Evolutionary conservation across 306 rosid species (phyloP).

Genomic region (Cyamopsis tetragonoloba): DNA sequence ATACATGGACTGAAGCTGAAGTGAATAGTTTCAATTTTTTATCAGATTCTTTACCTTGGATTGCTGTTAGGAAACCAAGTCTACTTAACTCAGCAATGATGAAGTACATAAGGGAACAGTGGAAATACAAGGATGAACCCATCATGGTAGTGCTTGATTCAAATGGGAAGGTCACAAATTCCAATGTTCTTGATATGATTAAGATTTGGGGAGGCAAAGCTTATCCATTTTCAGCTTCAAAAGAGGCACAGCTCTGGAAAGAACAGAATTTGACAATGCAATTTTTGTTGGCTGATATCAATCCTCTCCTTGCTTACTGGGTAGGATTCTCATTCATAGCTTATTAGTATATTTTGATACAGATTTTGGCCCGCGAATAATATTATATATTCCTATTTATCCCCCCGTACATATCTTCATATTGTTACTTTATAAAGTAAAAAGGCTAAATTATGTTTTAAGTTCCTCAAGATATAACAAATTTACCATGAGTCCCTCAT

Average conservation of each 20-base stretch:
- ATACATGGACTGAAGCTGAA: conserved; percentile 55
- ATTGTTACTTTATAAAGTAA: too few relatives aligned
- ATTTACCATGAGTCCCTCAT: too few relatives aligned
- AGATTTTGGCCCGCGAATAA: too few relatives aligned
- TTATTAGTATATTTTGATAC: neutral
- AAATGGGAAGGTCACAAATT: conserved; percentile 45
- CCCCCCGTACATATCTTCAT: too few relatives aligned
- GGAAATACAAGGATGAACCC: conserved; percentile 49
- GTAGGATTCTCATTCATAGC: conserved; percentile 35
- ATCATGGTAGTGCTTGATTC: conserved; percentile 52
- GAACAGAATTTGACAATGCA: conserved; percentile 46
- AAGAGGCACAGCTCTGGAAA: conserved; percentile 54
- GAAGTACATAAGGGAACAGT: conserved; percentile 36
- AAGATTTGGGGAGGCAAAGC: conserved; percentile 47
- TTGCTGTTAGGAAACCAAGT: conserved; percentile 49
- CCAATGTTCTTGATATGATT: conserved; percentile 51
- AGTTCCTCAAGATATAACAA: too few relatives aligned
- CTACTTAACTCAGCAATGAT: conserved; percentile 39
- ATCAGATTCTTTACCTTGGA: conserved; percentile 54
- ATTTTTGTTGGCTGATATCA: conserved; percentile 41
- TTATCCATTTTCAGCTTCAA: conserved; percentile 50
- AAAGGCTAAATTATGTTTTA: too few relatives aligned
- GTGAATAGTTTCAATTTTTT: conserved; percentile 29
- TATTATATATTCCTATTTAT: too few relatives aligned
- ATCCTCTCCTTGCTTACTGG: conserved; percentile 45